Evolutionary conservation across 1,139 yeast species (phyloP).

Genomic region (Pichia sp.): DNA sequence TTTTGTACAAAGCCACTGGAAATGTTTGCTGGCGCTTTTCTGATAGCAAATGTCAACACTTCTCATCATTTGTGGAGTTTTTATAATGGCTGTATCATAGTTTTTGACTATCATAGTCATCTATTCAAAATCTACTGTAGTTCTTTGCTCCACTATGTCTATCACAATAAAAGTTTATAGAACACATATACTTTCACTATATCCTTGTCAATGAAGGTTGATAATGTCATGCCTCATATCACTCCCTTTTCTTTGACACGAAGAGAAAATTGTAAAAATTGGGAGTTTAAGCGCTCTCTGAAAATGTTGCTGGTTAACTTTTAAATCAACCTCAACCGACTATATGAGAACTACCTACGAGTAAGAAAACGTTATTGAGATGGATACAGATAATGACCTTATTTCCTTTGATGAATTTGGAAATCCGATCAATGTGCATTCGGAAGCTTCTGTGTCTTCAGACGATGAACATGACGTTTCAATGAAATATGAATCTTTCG

Average conservation of each 20-base stretch:
- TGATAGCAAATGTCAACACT: background rate
- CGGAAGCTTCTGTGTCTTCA: constrained; percentile 12
- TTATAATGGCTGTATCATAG: background rate
- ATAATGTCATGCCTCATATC: no score
- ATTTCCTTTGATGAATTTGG: constrained; percentile 75
- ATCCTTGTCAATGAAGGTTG: no score
- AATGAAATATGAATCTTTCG: constrained; percentile 21
- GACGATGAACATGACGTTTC: constrained; percentile 13
- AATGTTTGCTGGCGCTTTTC: constrained; percentile 4
- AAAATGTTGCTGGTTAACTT: no score
- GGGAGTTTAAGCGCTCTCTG: no score
- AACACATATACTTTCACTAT: no score
- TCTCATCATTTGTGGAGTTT: constrained; percentile 2
- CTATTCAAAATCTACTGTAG: background rate
- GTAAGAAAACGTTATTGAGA: no score
- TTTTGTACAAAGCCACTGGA: constrained; percentile 6
- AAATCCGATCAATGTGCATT: constrained; percentile 52
- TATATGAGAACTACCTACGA: no score
- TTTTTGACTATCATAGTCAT: background rate
- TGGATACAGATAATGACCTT: constrained; percentile 32
- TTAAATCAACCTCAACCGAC: no score
- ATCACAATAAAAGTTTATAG: no score
- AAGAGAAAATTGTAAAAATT: no score
- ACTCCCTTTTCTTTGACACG: no score
- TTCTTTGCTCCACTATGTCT: no score